Evolutionary conservation across 352 stramenopile species (phyloP).

Genomic region (Globisporangium takayamanum): DNA sequence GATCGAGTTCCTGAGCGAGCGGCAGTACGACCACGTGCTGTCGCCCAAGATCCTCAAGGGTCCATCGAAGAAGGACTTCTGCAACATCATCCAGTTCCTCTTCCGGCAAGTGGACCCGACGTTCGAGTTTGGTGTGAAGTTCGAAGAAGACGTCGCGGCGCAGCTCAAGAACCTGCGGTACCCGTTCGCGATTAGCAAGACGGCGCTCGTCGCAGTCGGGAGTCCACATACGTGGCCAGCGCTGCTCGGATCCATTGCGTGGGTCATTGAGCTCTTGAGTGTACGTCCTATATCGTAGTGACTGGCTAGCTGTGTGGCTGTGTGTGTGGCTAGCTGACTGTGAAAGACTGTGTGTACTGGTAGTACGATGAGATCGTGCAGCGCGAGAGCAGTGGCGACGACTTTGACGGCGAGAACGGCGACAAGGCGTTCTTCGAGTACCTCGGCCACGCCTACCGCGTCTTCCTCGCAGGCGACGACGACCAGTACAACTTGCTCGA

Average conservation of each 20-base stretch:
- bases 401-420: constrained; percentile 65
- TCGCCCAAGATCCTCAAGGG: constrained; percentile 86
- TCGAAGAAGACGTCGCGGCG: constrained; percentile 68
- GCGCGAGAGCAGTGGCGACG: constrained; percentile 39
- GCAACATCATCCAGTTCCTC: constrained; percentile 96
- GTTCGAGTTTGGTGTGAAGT: constrained; percentile 69
- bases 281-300: constrained; percentile 26
- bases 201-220: constrained; percentile 89
- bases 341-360: background rate
- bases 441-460: constrained; percentile 86
- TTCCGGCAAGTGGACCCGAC: constrained; percentile 93
- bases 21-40: constrained; percentile 90
- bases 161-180: constrained; percentile 86
- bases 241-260: constrained; percentile 94
- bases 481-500: constrained; percentile 86
- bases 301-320: background rate
- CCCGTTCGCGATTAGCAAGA: constrained; percentile 96
- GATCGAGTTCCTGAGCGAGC: constrained; percentile 90
- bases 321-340: background rate
- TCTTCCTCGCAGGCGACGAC: constrained; percentile 93
- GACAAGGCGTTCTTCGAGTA: constrained; percentile 95
- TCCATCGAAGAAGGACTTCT: constrained; percentile 96
- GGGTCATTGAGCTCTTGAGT: constrained; percentile 94
- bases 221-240: constrained; percentile 95
- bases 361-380: constrained; percentile 86